A percentile compares a stretch with the other conserved stretches of the same genome.
phyloP scores from a whole-genome alignment of 1,139 yeast species.

The Candida tetrigidarum region DNA sequence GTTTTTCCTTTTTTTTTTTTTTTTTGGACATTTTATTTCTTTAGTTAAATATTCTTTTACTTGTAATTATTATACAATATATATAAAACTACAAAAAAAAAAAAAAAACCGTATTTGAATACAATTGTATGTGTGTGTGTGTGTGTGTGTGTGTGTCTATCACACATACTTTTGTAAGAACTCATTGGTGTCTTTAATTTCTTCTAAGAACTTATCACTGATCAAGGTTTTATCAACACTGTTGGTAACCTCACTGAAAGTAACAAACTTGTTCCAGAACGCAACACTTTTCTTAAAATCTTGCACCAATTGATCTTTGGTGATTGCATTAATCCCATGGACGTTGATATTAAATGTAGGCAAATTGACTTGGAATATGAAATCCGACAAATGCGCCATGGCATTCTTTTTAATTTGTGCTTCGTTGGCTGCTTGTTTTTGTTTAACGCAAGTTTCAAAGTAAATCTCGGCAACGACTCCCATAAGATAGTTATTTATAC shows the following conservation, averaged over 20 bases:
- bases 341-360: slow-evolving; percentile 48
- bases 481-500: slow-evolving; percentile 47
- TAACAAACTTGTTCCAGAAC: slow-evolving; percentile 47
- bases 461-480: slow-evolving; percentile 50
- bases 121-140: neutral
- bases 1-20: neutral
- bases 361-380: slow-evolving; percentile 43
- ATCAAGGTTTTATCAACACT: slow-evolving; percentile 40
- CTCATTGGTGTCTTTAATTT: slow-evolving; percentile 44
- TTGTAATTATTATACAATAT: slow-evolving; percentile 1
- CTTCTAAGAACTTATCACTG: slow-evolving; percentile 32
- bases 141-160: neutral
- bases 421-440: slow-evolving; percentile 22
- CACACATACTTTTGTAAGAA: slow-evolving; percentile 39
- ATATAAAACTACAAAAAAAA: too few species aligned
- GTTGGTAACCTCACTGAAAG: slow-evolving; percentile 39
- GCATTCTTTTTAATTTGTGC: slow-evolving; percentile 33
- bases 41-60: slow-evolving; percentile 1
- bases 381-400: slow-evolving; percentile 40
- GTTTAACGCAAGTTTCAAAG: slow-evolving; percentile 42
- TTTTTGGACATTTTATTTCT: neutral
- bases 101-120: too few species aligned
- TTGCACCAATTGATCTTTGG: slow-evolving; percentile 35
- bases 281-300: slow-evolving; percentile 46
- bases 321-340: slow-evolving; percentile 45